Evolutionary conservation across 306 rosid species (phyloP).

Genomic region (Acacia acuminata): DNA sequence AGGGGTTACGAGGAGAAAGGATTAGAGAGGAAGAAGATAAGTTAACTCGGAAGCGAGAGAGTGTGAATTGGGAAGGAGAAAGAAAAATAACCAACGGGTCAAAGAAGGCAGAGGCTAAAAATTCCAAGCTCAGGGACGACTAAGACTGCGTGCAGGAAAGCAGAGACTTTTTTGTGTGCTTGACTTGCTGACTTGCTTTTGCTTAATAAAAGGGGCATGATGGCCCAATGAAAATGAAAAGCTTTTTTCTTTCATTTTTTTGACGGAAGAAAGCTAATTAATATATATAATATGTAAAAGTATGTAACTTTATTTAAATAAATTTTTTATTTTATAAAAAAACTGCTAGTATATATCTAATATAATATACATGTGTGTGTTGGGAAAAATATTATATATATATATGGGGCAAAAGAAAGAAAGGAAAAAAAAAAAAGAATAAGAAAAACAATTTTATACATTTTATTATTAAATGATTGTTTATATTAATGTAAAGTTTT

Average conservation of each 20-base stretch:
- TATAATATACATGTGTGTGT: too few species aligned
- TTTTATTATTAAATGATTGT: background rate
- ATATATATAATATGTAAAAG: too few species aligned
- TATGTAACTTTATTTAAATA: too few species aligned
- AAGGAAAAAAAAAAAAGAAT: background rate
- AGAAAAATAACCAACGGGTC: constrained; percentile 33
- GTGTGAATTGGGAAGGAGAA: constrained; percentile 1
- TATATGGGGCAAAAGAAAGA: too few species aligned
- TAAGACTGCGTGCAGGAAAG: constrained; percentile 15
- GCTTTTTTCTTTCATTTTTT: too few species aligned
- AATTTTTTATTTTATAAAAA: too few species aligned
- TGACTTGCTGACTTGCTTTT: constrained; percentile 9
- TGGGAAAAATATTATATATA: too few species aligned
- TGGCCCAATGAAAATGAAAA: background rate
- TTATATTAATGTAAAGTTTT: too few species aligned
- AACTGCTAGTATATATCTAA: too few species aligned
- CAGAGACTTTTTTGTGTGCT: constrained; percentile 33
- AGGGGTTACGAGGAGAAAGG: background rate
- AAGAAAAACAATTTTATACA: background rate
- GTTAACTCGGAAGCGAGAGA: background rate
- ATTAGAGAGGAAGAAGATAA: background rate
- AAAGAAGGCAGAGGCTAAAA: constrained; percentile 36
- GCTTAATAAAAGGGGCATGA: background rate
- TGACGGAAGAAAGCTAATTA: too few species aligned
- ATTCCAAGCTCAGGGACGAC: constrained; percentile 42